Conservation (phyloP, 495 filamentous ascomycete genomes). For the Elasticomyces elasticus region DNA sequence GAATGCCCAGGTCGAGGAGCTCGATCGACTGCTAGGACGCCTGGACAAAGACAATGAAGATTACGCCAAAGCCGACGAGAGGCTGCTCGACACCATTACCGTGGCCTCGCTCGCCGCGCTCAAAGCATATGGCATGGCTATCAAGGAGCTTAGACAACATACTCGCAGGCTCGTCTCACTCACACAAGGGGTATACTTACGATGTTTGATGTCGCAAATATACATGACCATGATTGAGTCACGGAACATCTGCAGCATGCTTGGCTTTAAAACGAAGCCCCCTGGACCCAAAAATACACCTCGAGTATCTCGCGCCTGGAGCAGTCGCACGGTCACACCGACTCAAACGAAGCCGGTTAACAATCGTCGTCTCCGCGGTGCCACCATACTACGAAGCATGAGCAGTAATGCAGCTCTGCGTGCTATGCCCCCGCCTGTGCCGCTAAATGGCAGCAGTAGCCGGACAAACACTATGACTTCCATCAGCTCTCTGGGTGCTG, state of each 20-base stretch:
- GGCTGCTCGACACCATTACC: not conserved
- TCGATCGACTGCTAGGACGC: slow-evolving; percentile 7
- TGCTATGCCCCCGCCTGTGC: slow-evolving; percentile 24
- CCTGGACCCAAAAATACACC: slow-evolving; percentile 7
- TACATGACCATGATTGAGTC: slow-evolving; percentile 75
- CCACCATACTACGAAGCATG: slow-evolving; percentile 19
- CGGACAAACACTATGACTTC: slow-evolving; percentile 40
- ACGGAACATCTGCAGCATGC: slow-evolving; percentile 43
- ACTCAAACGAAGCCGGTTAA: slow-evolving; percentile 18
- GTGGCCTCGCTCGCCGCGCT: slow-evolving; percentile 2
- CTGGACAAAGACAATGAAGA: slow-evolving; percentile 1
- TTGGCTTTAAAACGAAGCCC: slow-evolving; percentile 30
- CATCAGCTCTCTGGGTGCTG: slow-evolving; percentile 34
- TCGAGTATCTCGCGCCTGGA: slow-evolving; percentile 17
- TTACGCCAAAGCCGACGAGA: not conserved
- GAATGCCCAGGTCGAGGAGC: slow-evolving; percentile 47
- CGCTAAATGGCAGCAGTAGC: slow-evolving; percentile 36
- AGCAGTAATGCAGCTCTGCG: slow-evolving; percentile 7
- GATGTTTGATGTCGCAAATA: slow-evolving; percentile 67
- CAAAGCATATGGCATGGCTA: slow-evolving; percentile 5
- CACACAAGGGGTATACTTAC: slow-evolving; percentile 44
- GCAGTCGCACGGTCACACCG: slow-evolving; percentile 18
- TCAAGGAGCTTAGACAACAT: slow-evolving; percentile 11
- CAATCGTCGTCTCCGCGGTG: slow-evolving; percentile 14
- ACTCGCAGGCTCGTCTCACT: not conserved